Percentiles rank a stretch among this genome's conserved stretches.
Conservation (phyloP, 176 grass and related monocot species). For the Hyparrhenia diplandra region DNA sequence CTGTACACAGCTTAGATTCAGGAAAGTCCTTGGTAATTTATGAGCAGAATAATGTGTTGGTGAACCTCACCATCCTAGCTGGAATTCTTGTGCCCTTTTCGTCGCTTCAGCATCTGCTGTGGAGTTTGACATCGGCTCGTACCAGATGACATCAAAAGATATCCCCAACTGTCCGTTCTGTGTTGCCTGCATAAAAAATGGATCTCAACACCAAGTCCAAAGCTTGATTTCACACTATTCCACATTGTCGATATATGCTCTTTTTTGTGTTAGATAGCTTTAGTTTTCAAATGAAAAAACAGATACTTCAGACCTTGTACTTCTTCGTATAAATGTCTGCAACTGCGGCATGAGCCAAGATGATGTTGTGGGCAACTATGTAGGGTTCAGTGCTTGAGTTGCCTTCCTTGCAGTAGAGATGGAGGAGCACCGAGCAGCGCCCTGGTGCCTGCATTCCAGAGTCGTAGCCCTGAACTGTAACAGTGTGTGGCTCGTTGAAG, state of each 20-base stretch:
- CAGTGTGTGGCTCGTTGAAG: slow-evolving; percentile 92
- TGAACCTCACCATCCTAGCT: slow-evolving; percentile 70
- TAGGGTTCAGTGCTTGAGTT: slow-evolving; percentile 86
- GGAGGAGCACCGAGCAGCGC: slow-evolving; percentile 77
- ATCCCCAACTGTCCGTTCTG: slow-evolving; percentile 65
- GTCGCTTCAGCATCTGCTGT: slow-evolving; percentile 52
- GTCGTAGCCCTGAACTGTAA: slow-evolving; percentile 87
- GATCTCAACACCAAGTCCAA: background rate
- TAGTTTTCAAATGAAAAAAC: background rate
- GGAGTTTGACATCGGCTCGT: slow-evolving; percentile 49
- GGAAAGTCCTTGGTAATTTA: background rate
- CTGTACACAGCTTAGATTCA: background rate
- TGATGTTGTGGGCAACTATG: slow-evolving; percentile 70
- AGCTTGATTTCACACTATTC: background rate
- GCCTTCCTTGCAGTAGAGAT: slow-evolving; percentile 59
- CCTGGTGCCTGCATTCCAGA: slow-evolving; percentile 70
- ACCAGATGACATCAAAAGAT: slow-evolving; percentile 91
- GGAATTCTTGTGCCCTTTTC: slow-evolving; percentile 79
- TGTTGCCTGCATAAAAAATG: slow-evolving; percentile 31
- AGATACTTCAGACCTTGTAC: slow-evolving; percentile 47
- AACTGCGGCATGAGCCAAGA: slow-evolving; percentile 59
- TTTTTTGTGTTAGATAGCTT: background rate
- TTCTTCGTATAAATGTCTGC: slow-evolving; percentile 47
- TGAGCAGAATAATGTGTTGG: background rate
- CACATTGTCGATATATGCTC: background rate